Evolutionary conservation across 805 yeast genomes (phyloP).

Genomic region (Starmerella stigmatis): DNA sequence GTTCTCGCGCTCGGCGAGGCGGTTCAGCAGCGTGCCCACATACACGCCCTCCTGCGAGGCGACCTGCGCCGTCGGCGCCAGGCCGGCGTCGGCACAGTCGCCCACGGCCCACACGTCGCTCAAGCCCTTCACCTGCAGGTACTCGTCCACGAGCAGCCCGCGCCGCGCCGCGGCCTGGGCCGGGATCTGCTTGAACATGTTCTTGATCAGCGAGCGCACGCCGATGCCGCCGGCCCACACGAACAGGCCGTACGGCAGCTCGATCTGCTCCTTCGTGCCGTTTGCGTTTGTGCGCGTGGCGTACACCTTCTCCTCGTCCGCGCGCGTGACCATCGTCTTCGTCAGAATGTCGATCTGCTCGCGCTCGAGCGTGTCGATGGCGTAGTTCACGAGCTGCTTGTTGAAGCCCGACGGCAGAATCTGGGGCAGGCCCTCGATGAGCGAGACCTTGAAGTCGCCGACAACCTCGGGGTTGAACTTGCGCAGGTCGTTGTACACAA

Average conservation of each 20-base stretch:
- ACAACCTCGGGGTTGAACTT: constrained; percentile 85
- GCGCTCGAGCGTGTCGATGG: constrained; percentile 61
- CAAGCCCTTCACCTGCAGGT: constrained; percentile 71
- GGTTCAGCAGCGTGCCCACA: constrained; percentile 62
- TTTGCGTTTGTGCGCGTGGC: constrained; percentile 59
- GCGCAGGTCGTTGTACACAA: constrained; percentile 77
- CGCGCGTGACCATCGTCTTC: constrained; percentile 81
- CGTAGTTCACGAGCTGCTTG: constrained; percentile 46
- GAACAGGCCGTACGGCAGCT: constrained; percentile 79
- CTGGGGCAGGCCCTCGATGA: constrained; percentile 85
- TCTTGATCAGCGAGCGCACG: constrained; percentile 62
- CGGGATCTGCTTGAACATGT: constrained; percentile 56
- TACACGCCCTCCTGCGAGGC: constrained; percentile 89
- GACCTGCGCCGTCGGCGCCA: constrained; percentile 95
- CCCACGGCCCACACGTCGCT: constrained; percentile 80
- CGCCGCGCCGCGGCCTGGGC: constrained; percentile 64
- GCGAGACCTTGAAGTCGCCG: constrained; percentile 68
- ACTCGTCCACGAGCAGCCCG: constrained; percentile 79
- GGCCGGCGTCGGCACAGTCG: constrained; percentile 82
- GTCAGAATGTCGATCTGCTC: constrained; percentile 65
- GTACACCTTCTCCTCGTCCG: constrained; percentile 56
- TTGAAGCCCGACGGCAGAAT: constrained; percentile 47
- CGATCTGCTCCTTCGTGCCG: constrained; percentile 50
- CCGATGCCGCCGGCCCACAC: constrained; percentile 99
- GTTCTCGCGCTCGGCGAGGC: constrained; percentile 32